phyloP scores from a whole-genome alignment of 768 basidiomycete genomes.

The Ephemerocybe angulata region DNA sequence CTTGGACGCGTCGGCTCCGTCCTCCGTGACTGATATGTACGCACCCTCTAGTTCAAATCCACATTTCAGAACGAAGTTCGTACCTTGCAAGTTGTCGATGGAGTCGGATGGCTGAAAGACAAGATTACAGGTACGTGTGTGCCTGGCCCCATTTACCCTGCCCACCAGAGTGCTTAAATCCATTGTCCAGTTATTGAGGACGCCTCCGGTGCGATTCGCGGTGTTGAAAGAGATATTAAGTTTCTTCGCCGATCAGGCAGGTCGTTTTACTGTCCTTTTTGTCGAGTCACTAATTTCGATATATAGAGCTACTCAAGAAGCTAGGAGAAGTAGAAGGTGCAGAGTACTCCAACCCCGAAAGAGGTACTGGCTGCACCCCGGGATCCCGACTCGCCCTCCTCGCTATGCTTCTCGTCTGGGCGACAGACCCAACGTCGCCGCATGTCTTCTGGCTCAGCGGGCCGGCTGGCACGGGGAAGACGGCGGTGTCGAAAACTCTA shows the following conservation, averaged over 20 bases:
- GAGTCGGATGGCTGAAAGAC: no score
- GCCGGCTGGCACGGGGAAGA: constrained; percentile 8
- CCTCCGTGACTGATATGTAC: neutral
- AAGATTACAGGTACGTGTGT: no score
- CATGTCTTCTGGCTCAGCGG: constrained; percentile 7
- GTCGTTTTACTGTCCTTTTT: no score
- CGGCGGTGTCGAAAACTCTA: constrained; percentile 7
- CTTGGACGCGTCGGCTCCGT: neutral
- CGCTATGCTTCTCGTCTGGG: neutral
- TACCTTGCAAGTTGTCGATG: neutral
- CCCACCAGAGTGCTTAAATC: no score
- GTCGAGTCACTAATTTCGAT: no score
- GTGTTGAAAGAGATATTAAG: no score
- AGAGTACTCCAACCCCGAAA: neutral
- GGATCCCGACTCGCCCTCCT: neutral
- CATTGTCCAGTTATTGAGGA: no score
- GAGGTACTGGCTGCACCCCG: neutral
- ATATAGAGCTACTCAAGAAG: neutral
- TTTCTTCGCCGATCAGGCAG: neutral
- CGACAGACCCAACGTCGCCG: neutral
- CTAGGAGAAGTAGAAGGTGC: neutral
- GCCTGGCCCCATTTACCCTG: no score
- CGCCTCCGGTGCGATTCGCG: no score
- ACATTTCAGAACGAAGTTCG: no score
- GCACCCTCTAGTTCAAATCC: no score